phyloP scores from a whole-genome alignment of 2,329 filamentous ascomycete species.

The Colletotrichum higginsianum region DNA sequence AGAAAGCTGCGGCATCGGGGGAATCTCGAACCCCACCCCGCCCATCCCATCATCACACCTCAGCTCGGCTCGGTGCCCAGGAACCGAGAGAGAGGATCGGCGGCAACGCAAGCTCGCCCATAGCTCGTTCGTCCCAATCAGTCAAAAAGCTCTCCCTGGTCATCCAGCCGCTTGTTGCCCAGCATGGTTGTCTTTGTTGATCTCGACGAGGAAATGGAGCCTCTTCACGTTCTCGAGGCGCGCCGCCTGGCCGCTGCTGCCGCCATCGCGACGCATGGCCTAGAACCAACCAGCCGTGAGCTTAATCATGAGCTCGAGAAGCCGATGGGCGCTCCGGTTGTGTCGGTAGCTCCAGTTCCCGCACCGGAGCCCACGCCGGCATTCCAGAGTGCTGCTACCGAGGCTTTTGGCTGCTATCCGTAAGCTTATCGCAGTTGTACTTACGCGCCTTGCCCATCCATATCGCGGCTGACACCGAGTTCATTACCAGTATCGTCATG shows the following conservation, averaged over 20 bases:
- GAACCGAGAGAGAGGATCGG: conserved; percentile 37
- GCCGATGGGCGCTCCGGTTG: conserved; percentile 8
- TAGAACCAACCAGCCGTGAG: conserved; percentile 28
- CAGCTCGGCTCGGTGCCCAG: conserved; percentile 36
- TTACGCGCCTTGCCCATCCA: too few species aligned
- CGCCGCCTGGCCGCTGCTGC: conserved; percentile 33
- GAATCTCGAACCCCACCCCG: conserved; percentile 35
- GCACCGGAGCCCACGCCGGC: conserved; percentile 30
- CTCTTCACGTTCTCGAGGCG: conserved; percentile 36
- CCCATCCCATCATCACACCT: conserved; percentile 28
- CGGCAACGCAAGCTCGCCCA: conserved; percentile 27
- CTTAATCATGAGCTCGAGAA: conserved; percentile 11
- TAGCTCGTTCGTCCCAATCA: conserved; percentile 23
- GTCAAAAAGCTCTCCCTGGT: conserved; percentile 23
- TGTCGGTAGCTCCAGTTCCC: conserved; percentile 5
- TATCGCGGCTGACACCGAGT: conserved; percentile 20
- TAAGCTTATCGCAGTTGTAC: conserved; percentile 43
- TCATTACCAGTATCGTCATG: conserved; percentile 77
- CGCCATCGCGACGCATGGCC: conserved; percentile 32
- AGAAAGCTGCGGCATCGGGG: conserved; percentile 41
- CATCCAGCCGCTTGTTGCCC: conserved; percentile 5
- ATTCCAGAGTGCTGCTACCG: conserved; percentile 46
- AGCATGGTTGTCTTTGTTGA: conserved; percentile 46
- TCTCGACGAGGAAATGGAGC: conserved; percentile 44
- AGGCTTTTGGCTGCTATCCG: conserved; percentile 56